Evolutionary conservation across 164 flowering plant genomes (phyloP).

Genomic region (Annona cherimola): DNA sequence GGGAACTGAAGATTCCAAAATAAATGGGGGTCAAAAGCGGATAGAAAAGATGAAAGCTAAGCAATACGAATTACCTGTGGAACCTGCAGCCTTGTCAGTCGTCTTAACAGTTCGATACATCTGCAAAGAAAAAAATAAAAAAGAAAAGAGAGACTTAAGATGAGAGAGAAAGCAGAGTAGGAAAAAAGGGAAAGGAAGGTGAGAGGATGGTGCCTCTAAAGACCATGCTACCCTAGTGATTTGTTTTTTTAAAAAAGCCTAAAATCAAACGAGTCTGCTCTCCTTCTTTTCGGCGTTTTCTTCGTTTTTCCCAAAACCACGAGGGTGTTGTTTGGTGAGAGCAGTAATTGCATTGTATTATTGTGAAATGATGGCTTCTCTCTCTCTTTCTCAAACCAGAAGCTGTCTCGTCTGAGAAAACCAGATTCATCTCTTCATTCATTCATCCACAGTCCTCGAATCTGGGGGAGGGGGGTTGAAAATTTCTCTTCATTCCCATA

Average conservation of each 20-base stretch:
- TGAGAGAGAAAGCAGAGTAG: slow-evolving; percentile 4
- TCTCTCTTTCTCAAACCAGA: slow-evolving; percentile 3
- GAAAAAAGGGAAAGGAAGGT: not conserved
- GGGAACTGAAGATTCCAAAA: slow-evolving; percentile 9
- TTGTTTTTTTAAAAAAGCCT: not conserved
- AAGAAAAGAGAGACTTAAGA: slow-evolving; percentile 8
- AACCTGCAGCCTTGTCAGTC: slow-evolving; percentile 73
- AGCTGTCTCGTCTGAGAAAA: slow-evolving; percentile 26
- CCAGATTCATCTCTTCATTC: slow-evolving; percentile 24
- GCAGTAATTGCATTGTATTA: slow-evolving; percentile 35
- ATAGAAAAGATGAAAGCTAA: slow-evolving; percentile 14
- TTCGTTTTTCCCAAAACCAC: slow-evolving; percentile 34
- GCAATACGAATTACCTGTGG: slow-evolving; percentile 66
- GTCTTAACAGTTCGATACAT: slow-evolving; percentile 84
- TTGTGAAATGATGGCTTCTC: slow-evolving; percentile 54
- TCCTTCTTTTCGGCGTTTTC: slow-evolving; percentile 8
- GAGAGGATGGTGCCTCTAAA: not conserved
- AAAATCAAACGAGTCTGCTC: not conserved
- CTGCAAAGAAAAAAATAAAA: slow-evolving; percentile 38
- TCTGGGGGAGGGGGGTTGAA: slow-evolving; percentile 14
- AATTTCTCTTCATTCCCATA: not conserved
- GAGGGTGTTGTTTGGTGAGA: slow-evolving; percentile 45
- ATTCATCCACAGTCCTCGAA: slow-evolving; percentile 28
- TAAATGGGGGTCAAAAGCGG: slow-evolving; percentile 13
- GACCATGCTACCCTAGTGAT: not conserved